Percentiles rank a stretch among this genome's conserved stretches.
Conservation (phyloP, 192 early-diverging fungal genomes). For the Backusella liffmaniae region DNA sequence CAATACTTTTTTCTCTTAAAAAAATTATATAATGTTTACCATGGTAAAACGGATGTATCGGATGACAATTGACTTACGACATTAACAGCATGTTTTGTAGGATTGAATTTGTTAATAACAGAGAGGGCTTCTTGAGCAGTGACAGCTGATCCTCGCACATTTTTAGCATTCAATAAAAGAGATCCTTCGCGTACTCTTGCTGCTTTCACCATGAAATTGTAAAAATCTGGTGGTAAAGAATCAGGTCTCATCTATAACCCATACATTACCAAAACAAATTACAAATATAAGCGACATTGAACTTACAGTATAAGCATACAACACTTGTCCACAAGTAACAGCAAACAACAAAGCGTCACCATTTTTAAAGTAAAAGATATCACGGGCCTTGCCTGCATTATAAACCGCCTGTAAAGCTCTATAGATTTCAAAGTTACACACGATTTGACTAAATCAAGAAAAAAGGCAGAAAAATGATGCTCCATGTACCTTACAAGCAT, state of each 20-base stretch:
- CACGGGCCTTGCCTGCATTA: slow-evolving; percentile 52
- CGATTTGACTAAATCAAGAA: background rate
- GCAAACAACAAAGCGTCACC: slow-evolving; percentile 55
- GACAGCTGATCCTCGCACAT: slow-evolving; percentile 44
- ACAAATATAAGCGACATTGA: background rate
- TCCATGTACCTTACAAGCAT: slow-evolving; percentile 51
- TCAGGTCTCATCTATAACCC: slow-evolving; percentile 52
- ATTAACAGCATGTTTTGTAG: slow-evolving; percentile 41
- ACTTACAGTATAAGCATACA: slow-evolving; percentile 61
- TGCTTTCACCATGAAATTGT: slow-evolving; percentile 61
- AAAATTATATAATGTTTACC: slow-evolving; percentile 29
- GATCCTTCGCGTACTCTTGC: slow-evolving; percentile 57
- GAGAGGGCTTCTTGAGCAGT: slow-evolving; percentile 35
- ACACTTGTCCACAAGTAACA: slow-evolving; percentile 50
- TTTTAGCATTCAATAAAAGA: slow-evolving; percentile 56
- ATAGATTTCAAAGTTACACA: background rate
- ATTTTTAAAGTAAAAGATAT: slow-evolving; percentile 54
- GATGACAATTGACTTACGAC: slow-evolving; percentile 37
- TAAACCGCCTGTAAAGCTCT: slow-evolving; percentile 57
- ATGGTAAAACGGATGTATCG: slow-evolving; percentile 54
- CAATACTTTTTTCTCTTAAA: background rate
- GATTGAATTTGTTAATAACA: slow-evolving; percentile 33
- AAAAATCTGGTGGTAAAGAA: slow-evolving; percentile 56
- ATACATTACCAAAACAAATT: background rate
- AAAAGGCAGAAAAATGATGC: background rate